These are phyloP conservation scores for Powellomyces hirtus DNA, from an alignment of 192 early-diverging fungal genomes.

Conservation along the genomic window DNA sequence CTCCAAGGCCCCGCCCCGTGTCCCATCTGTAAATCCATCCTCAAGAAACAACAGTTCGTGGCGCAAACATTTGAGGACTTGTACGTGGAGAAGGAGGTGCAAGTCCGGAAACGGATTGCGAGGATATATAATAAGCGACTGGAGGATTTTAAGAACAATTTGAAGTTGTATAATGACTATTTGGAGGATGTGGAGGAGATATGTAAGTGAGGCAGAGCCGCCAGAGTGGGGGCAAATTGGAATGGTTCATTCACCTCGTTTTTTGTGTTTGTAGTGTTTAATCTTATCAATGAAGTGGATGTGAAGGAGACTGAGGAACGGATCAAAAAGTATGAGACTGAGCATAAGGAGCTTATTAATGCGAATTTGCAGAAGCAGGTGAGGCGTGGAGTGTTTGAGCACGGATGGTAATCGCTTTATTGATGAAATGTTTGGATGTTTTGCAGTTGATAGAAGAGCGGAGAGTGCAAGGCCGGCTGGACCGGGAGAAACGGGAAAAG, in stretches of 20 bases:
- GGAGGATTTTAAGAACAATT: constrained; percentile 75
- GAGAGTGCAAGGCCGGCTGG: constrained; percentile 29
- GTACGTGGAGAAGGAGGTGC: constrained; percentile 90
- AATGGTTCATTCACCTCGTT: not conserved
- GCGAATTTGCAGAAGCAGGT: constrained; percentile 64
- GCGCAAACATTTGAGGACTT: constrained; percentile 93
- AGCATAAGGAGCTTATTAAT: constrained; percentile 78
- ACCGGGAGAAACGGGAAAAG: constrained; percentile 55
- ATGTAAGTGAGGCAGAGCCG: constrained; percentile 43
- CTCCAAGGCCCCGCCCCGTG: constrained; percentile 84
- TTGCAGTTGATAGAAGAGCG: constrained; percentile 43
- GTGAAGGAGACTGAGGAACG: constrained; percentile 73
- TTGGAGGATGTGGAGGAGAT: constrained; percentile 87
- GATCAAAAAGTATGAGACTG: constrained; percentile 72
- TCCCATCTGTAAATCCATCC: constrained; percentile 77
- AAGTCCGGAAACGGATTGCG: constrained; percentile 59
- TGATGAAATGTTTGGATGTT: no score
- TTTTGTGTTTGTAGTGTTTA: constrained; percentile 58
- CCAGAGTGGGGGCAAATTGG: not conserved
- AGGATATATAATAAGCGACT: constrained; percentile 81
- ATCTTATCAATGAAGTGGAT: constrained; percentile 83
- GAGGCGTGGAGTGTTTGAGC: not conserved
- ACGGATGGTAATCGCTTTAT: no score
- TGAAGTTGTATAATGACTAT: constrained; percentile 84
- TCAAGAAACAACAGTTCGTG: constrained; percentile 82